Evolutionary conservation across 805 yeast genomes (phyloP), one percentile per base, ranked within the genome.

Genomic region (Barnettozyma pratensis): DNA sequence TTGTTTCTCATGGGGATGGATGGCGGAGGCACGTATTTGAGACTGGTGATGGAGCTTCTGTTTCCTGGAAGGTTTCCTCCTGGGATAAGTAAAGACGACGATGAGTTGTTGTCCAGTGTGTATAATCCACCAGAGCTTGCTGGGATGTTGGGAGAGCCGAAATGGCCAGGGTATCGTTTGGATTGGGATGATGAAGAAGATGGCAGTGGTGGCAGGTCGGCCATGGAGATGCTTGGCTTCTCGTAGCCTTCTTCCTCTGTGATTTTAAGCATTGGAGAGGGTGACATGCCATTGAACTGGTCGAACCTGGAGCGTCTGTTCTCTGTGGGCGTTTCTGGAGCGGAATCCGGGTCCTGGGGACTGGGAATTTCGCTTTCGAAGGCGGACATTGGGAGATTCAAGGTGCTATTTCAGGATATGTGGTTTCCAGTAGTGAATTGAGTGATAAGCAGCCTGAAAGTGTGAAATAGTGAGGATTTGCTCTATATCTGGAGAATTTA

Each of bases 21-120:
- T 6, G 53, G 55, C 10, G 50, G 51, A n/a, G 65, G 65, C 3
- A 53, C 52, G 32, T 61, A 62, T 45, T 59, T 62, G 37, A 59
- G 38, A 34, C 60, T 55, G 4, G 60, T 43, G 3, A 49, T 36
- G 8, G 66, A 62, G 4, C 55, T 54, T 28, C 66, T 48, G 47
- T 61, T 62, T 1, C 65, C 64, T 6, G 66, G 56, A 2, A 55
- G 50, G 37, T 62, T 62, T 4, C 65, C 64, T 12, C 65, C 63
- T 8, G 65, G 61, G 19, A 56, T 53, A 14, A 50, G 8, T 3
- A 61, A 39, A 0, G 62, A 57, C 2, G 56, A 53, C 0, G 58
- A 54, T 1, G 65, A 58, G 46, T 57, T 53, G 37, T 54, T 53
- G 28, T 54, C 55, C 8, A 52, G 32, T 5, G 51, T 37, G 19